Evolutionary conservation across 345 rosid species (phyloP), one percentile per base, ranked within the genome.

Genomic region (Firmiana major): DNA sequence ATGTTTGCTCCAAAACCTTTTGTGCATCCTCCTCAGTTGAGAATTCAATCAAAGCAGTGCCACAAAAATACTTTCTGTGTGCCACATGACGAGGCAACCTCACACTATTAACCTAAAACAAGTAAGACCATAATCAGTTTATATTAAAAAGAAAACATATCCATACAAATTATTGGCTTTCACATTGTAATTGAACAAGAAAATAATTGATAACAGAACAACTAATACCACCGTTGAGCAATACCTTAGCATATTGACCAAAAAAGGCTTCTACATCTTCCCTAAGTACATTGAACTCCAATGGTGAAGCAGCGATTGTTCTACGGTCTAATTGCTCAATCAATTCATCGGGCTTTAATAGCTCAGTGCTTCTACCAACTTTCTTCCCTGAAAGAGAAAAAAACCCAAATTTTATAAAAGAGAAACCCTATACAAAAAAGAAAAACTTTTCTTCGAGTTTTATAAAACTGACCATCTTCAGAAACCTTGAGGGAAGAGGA

Each of bases 71-170:
- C 80, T 88, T 90, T 55, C 86, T 81, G 83, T 93, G 94, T 51
- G 86, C 93, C 22, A 88, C 88, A 87, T 90, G 98, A 51, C 90
- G 91, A 79, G 99, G 98, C 87, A 96, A 66, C 84, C 98, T 93
- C 84, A 96, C 91, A 77, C 99, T 93, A 74, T 87, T 88, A 31
- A 96, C 94, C 99, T 93, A 88, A 45, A 77, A 81, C 0, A 58
- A 21, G 38, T 11, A 62, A 42, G 62, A 57, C 73, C 19, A 62
- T 11, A 28, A 58, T 51, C 63, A 84, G 4, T 6, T 46, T 51
- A 21, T 17, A 40, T 22, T 22, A 19, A n/a, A 48, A n/a, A 26
- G 31, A 45, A 31, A 42, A 75, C 16, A 49, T 54, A 63, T 8
- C 42, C n/a, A 64, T 21, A n/a, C 7, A 15, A 43, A 31, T 38